Base-by-base conservation (phyloP, 2,329 filamentous ascomycete species). In the Xylaria hypoxylon region DNA sequence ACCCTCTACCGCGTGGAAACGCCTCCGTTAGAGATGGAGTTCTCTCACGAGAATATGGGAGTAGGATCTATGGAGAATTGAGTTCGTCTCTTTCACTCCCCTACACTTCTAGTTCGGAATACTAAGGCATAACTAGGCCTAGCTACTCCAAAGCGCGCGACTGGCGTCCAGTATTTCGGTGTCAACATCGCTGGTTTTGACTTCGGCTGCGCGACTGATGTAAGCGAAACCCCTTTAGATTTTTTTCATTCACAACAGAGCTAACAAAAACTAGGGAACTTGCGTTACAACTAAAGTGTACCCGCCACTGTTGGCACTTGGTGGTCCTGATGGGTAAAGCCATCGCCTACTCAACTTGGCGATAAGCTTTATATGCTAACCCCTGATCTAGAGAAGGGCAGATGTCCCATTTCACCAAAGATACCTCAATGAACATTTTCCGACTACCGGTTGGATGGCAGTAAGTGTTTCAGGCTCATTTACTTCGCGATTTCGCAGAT, bases 381-480 rank as follows among this genome's bases (percentile, higher is more conserved):
- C 6, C 13, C 6, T 13, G 15, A 44, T 17, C 7, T 17, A 70
- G 68, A 26, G 44, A 78, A 3, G 82, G 76, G 0, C 86, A 89
- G 71, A 88, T 89, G 84, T 79, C 83, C 47, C 86, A 89, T 71
- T 89, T 88, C 71, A 79, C 82, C 50, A 77, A 80, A 13, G 79
- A 86, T 62, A 79, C 83, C 67, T 79, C 79, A 61, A 79, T 88
- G 58, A 89, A 89, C 72, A 81, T 85, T 40, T 88, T 88, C 76
- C 78, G 82, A 40, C 62, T 78, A 59, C 71, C 86, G 0, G 82
- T 87, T 0, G 80, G 81, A 17, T 87, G 85, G 85, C 84, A 87
- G 73, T 86, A 62, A 24, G 58, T 62, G 47, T 58, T 53, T 24
- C 24, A 22, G 0, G 19, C 8, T 17, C 13, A 10, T 24, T 42